Base-by-base conservation (phyloP, 1,284 basidiomycete species). In the Somion occarium region DNA sequence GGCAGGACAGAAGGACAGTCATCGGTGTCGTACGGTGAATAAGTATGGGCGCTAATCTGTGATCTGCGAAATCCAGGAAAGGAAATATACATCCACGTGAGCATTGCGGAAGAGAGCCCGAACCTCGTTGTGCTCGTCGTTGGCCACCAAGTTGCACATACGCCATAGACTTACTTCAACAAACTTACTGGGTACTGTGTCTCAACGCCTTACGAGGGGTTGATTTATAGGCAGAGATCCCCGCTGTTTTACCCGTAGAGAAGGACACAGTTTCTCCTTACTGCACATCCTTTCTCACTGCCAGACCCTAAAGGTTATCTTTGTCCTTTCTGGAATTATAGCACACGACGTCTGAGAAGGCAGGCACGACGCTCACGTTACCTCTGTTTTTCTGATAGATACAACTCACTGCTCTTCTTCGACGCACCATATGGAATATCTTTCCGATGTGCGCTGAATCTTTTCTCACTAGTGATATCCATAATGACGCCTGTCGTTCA, bases 371-470 rank as follows among this genome's bases (percentile, higher is more conserved):
- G 15, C 15, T 34, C 25, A 52, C 48, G 44, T 23, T 15, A 18
- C 38, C n/a, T 5, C 22, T 25, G 23, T 20, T 34, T 11, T n/a
- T 38, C 49, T 34, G 43, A 44, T 15, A 15, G 30, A 34, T 34
- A 7, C n/a, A n/a, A n/a, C n/a, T n/a, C n/a, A n/a, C n/a, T n/a
- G n/a, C n/a, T n/a, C 54, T 46, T 18, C 18, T 7, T 24, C 15
- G 12, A 5, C 15, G 20, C n/a, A 5, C 48, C 15, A 20, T 51
- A 65, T 65, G 62, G 76, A 83, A 60, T 64, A 74, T 53, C 76
- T 85, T 61, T 77, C 77, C 59, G 80, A 85, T 74, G 83, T 81
- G 62, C 41, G 50, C 49, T 26, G 25, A 5, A 3, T 19, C 13
- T 19, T 42, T 30, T 47, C 55, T 48, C 58, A 46, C 15, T 47